A percentile compares a stretch with the other conserved stretches of the same genome.
Evolutionary conservation across 805 yeast genomes (phyloP).

Genomic region (Yarrowia hollandica): DNA sequence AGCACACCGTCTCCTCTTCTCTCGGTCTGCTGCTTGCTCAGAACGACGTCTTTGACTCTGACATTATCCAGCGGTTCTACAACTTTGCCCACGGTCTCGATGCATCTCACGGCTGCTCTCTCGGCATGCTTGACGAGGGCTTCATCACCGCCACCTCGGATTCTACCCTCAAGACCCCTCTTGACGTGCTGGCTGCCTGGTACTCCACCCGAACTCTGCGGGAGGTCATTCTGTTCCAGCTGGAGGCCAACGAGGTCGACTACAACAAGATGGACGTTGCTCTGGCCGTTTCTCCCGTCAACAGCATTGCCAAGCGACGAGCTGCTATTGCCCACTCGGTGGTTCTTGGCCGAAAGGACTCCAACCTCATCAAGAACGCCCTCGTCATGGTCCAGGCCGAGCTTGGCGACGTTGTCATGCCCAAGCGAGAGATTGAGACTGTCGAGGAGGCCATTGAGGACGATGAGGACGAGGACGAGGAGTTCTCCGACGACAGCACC

Average conservation of each 20-base stretch:
- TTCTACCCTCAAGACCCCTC: conserved; percentile 35
- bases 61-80: conserved; percentile 35
- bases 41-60: conserved; percentile 36
- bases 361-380: conserved; percentile 33
- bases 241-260: conserved; percentile 29
- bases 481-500: conserved; percentile 1
- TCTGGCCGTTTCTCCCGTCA: conserved; percentile 38
- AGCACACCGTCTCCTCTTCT: conserved; percentile 30
- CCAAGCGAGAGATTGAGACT: not conserved
- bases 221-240: conserved; percentile 33
- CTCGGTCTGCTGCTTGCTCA: conserved; percentile 24
- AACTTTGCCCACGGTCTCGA: conserved; percentile 32
- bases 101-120: conserved; percentile 28
- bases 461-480: not conserved
- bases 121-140: conserved; percentile 34
- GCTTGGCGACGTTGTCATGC: conserved; percentile 16
- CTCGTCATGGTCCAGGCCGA: conserved; percentile 35
- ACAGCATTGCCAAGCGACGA: conserved; percentile 37
- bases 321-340: conserved; percentile 38
- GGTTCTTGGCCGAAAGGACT: conserved; percentile 35
- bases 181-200: conserved; percentile 40
- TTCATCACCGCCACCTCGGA: conserved; percentile 34
- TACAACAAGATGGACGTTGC: conserved; percentile 32
- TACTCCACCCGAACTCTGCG: conserved; percentile 36
- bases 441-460: conserved; percentile 4